Percentiles rank a stretch among this genome's conserved stretches.
These are phyloP conservation scores for Syncephalastrum monosporum DNA, from an alignment of 371 early-diverging fungal genomes.

Conservation along the genomic window DNA sequence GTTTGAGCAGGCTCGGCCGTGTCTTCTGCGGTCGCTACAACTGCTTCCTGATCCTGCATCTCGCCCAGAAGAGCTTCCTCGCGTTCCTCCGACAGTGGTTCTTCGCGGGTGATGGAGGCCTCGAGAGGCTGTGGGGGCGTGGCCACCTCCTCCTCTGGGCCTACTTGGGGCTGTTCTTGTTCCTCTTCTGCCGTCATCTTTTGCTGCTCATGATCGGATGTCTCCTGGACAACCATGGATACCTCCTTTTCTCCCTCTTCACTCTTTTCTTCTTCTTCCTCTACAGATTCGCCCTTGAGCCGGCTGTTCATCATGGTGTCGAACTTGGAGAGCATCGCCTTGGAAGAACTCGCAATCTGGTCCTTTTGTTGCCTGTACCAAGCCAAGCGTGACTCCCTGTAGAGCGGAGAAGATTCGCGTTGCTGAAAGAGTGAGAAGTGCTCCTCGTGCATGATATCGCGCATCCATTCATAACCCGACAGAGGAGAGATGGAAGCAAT, in stretches of 20 bases:
- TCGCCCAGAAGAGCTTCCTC: too few relatives aligned
- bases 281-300: not conserved
- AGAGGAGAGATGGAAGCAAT: not conserved
- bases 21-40: too few relatives aligned
- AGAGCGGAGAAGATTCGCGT: conserved; percentile 1
- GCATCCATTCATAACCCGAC: conserved; percentile 14
- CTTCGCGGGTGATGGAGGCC: not conserved
- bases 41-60: too few relatives aligned
- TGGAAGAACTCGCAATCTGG: conserved; percentile 2
- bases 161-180: not conserved
- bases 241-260: conserved; percentile 1
- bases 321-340: not conserved
- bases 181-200: not conserved
- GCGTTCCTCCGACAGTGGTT: not conserved
- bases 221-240: not conserved
- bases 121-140: not conserved
- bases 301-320: not conserved
- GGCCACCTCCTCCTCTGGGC: not conserved
- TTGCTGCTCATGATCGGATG: not conserved
- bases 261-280: not conserved
- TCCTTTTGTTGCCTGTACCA: not conserved
- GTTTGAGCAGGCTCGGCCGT: too few relatives aligned
- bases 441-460: conserved; percentile 7
- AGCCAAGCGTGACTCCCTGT: conserved; percentile 3
- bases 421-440: conserved; percentile 1